Conservation (phyloP, 306 rosid species). For the Acacia crassicarpa region DNA sequence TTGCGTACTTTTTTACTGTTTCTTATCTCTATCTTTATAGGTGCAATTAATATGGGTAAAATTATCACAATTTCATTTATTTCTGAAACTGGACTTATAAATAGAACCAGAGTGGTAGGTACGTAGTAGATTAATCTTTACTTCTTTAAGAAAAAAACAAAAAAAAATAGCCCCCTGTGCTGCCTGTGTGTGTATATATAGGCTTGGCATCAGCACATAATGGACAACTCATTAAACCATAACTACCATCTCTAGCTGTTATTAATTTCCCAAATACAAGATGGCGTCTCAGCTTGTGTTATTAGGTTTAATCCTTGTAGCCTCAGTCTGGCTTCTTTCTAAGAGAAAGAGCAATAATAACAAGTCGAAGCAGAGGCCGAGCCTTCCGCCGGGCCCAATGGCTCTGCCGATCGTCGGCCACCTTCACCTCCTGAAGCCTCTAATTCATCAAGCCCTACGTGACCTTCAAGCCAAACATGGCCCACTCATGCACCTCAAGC, state of each 20-base stretch:
- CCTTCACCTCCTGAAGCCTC: slow-evolving; percentile 43
- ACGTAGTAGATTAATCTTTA: too few species aligned
- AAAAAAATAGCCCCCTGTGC: too few species aligned
- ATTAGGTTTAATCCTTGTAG: neutral
- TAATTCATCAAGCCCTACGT: slow-evolving; percentile 43
- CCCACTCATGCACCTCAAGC: slow-evolving; percentile 40
- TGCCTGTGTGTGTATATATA: neutral
- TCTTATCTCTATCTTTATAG: too few species aligned
- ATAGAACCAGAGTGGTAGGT: too few species aligned
- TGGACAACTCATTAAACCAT: neutral
- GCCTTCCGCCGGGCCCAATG: slow-evolving; percentile 47
- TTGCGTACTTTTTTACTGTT: too few species aligned
- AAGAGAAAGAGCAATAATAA: neutral
- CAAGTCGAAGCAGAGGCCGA: neutral
- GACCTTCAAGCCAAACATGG: slow-evolving; percentile 38
- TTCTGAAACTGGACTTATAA: too few species aligned
- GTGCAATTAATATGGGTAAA: too few species aligned
- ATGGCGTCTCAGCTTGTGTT: slow-evolving; percentile 3
- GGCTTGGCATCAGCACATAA: neutral
- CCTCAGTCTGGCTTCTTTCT: neutral
- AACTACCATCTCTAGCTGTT: neutral
- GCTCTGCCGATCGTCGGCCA: slow-evolving; percentile 42
- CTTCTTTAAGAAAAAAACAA: too few species aligned
- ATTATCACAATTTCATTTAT: too few species aligned
- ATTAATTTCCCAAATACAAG: neutral